phyloP scores from a whole-genome alignment of 768 basidiomycete species.

The Boletus rubroflammeus region DNA sequence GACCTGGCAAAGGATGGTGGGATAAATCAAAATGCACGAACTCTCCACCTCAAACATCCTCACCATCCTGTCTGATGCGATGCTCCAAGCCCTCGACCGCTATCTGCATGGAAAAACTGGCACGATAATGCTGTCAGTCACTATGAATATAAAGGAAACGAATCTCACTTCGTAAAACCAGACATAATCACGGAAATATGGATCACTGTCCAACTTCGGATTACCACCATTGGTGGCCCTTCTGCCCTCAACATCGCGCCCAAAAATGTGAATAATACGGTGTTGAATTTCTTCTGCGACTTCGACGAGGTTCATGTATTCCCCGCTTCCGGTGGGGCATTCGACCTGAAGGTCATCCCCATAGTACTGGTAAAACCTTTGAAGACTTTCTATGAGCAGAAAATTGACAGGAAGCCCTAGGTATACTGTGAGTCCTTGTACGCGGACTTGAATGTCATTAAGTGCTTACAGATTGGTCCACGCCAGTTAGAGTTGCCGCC shows the following conservation, averaged over 20 bases:
- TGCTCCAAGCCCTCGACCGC: constrained; percentile 89
- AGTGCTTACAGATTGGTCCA: constrained; percentile 74
- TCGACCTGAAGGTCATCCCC: constrained; percentile 91
- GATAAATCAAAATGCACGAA: background rate
- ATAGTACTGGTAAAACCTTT: constrained; percentile 97
- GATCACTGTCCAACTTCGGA: constrained; percentile 82
- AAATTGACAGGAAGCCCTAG: constrained; percentile 95
- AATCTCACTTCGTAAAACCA: constrained; percentile 84
- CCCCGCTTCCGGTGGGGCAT: constrained; percentile 96
- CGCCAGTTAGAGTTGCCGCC: constrained; percentile 98
- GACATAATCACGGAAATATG: constrained; percentile 94
- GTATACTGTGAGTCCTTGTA: background rate
- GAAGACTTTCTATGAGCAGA: constrained; percentile 90
- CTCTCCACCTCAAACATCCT: constrained; percentile 14
- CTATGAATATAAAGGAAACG: background rate
- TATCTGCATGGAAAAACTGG: constrained; percentile 94
- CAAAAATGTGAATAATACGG: constrained; percentile 97
- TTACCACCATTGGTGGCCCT: constrained; percentile 92
- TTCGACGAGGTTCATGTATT: constrained; percentile 91
- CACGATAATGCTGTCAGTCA: background rate
- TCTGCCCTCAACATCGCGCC: constrained; percentile 81
- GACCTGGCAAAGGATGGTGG: constrained; percentile 47
- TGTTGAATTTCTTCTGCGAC: constrained; percentile 99
- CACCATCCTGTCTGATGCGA: constrained; percentile 99
- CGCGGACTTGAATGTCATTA: background rate